Conservation (phyloP, 768 basidiomycete species). For the Dentipellis fragilis region DNA sequence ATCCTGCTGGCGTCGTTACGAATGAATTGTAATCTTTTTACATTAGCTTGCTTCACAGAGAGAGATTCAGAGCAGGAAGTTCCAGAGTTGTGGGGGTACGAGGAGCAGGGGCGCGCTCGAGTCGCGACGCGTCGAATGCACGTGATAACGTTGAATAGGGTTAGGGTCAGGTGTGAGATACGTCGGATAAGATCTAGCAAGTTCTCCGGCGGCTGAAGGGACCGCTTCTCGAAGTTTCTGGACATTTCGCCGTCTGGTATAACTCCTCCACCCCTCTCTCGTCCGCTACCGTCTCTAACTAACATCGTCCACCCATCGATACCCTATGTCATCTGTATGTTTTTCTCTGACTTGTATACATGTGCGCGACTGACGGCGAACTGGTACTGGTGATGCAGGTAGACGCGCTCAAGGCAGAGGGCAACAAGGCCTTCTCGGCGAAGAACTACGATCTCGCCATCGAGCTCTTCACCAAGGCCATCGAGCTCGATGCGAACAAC, state of each 20-base stretch:
- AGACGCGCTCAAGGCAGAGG: slow-evolving; percentile 73
- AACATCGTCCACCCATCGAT: too few species aligned
- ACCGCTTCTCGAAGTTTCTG: background rate
- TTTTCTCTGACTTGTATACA: background rate
- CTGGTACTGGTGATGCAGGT: background rate
- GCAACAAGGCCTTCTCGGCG: slow-evolving; percentile 92
- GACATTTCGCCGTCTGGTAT: background rate
- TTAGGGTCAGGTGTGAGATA: background rate
- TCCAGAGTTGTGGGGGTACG: too few species aligned
- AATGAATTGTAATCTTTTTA: too few species aligned
- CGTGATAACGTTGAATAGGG: background rate
- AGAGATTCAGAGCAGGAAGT: too few species aligned
- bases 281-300: too few species aligned
- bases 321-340: background rate
- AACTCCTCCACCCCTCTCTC: too few species aligned
- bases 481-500: slow-evolving; percentile 73
- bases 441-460: slow-evolving; percentile 89
- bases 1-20: slow-evolving; percentile 36
- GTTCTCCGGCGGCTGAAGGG: background rate
- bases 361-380: background rate
- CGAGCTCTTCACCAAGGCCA: slow-evolving; percentile 72
- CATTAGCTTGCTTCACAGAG: too few species aligned
- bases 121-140: background rate
- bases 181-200: background rate
- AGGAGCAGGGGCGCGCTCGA: background rate